Percentiles rank a stretch among this genome's conserved stretches.
These are phyloP conservation scores for Oligophagozyma castellii DNA, from an alignment of 1,139 yeast genomes.

Conservation along the genomic window DNA sequence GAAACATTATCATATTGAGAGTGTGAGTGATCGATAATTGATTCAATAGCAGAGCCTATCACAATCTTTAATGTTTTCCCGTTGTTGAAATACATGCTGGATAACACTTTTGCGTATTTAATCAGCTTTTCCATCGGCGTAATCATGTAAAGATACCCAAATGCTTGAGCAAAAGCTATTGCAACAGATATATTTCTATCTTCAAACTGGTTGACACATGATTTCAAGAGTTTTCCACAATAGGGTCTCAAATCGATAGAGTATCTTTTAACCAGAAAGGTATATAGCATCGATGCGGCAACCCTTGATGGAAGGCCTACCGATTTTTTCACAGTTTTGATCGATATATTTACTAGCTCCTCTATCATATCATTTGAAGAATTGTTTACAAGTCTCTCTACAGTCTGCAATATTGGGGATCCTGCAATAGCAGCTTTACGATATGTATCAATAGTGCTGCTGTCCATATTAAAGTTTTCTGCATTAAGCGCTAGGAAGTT, in stretches of 20 bases:
- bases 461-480: conserved; percentile 64
- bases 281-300: conserved; percentile 69
- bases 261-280: conserved; percentile 47
- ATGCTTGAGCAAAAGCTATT: conserved; percentile 63
- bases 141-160: conserved; percentile 65
- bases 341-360: conserved; percentile 37
- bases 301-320: conserved; percentile 89
- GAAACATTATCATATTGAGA: conserved; percentile 55
- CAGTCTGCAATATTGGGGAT: conserved; percentile 84
- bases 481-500: conserved; percentile 83
- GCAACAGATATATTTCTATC: conserved; percentile 66
- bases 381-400: conserved; percentile 53
- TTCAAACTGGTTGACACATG: conserved; percentile 44
- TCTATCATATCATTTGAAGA: conserved; percentile 41
- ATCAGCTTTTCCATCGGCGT: conserved; percentile 41
- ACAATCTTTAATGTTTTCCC: conserved; percentile 34
- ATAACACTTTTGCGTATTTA: conserved; percentile 39
- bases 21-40: conserved; percentile 56
- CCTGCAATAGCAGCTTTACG: conserved; percentile 60
- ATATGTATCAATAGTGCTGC: conserved; percentile 62
- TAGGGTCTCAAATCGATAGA: conserved; percentile 40
- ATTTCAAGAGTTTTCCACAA: conserved; percentile 47
- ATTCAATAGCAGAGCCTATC: conserved; percentile 52
- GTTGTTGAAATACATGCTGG: conserved; percentile 47
- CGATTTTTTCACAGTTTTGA: conserved; percentile 39